Conservation (phyloP, 768 basidiomycete genomes). For the Russula brevipes region DNA sequence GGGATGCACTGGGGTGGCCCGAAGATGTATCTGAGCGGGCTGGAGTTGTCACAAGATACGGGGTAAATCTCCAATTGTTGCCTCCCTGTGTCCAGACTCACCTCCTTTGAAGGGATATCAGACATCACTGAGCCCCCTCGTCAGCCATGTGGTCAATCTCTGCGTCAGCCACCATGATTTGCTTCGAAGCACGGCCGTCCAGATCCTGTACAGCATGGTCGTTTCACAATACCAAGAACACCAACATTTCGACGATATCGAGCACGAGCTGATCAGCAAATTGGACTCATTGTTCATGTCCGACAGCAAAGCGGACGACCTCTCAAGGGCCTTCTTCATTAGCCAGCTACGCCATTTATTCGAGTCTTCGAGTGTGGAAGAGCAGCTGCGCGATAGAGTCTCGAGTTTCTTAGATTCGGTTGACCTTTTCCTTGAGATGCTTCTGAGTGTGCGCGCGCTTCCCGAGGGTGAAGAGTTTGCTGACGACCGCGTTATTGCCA, state of each 20-base stretch:
- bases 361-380: constrained; percentile 76
- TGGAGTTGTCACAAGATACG: constrained; percentile 57
- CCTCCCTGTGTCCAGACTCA: constrained; percentile 15
- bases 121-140: constrained; percentile 71
- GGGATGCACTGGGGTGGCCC: constrained; percentile 82
- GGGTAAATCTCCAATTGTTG: constrained; percentile 45
- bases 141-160: constrained; percentile 85
- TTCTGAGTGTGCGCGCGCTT: constrained; percentile 80
- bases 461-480: constrained; percentile 93
- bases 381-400: constrained; percentile 70
- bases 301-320: constrained; percentile 85
- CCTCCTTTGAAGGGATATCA: constrained; percentile 67
- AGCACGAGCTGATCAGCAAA: constrained; percentile 87
- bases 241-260: constrained; percentile 81
- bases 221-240: constrained; percentile 84
- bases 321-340: constrained; percentile 90
- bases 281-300: constrained; percentile 91
- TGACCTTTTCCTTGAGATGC: constrained; percentile 85
- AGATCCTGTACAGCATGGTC: constrained; percentile 94
- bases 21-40: constrained; percentile 49
- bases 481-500: constrained; percentile 91
- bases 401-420: constrained; percentile 82
- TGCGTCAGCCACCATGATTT: constrained; percentile 95
- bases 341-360: constrained; percentile 87
- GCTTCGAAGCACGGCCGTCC: constrained; percentile 82